A percentile compares a stretch with the other conserved stretches of the same genome.
phyloP scores from a whole-genome alignment of 2,329 filamentous ascomycete species.

The Fusarium albosuccineum region DNA sequence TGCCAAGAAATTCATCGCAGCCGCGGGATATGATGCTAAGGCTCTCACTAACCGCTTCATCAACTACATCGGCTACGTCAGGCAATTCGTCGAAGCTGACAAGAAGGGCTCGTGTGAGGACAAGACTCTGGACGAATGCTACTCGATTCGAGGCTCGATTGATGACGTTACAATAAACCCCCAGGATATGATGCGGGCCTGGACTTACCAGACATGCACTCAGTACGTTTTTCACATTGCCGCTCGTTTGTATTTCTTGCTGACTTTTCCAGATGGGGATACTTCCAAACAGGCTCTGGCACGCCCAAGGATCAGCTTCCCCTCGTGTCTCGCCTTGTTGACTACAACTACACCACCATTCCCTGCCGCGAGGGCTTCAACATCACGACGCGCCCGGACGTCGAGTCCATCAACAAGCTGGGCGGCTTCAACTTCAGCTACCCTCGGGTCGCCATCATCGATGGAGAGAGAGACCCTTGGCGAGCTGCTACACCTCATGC shows the following conservation, averaged over 20 bases:
- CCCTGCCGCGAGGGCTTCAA: constrained; percentile 78
- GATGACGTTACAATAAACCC: constrained; percentile 38
- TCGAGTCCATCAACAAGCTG: constrained; percentile 79
- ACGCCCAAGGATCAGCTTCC: constrained; percentile 74
- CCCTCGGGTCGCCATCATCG: constrained; percentile 79
- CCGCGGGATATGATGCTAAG: constrained; percentile 58
- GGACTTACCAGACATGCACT: constrained; percentile 68
- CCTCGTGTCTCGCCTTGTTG: constrained; percentile 77
- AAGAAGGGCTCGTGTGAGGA: constrained; percentile 41
- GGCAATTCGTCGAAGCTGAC: constrained; percentile 49
- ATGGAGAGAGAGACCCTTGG: constrained; percentile 86
- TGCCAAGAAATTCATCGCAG: constrained; percentile 55
- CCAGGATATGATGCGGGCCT: constrained; percentile 53
- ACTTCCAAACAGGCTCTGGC: constrained; percentile 78
- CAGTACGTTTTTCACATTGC: constrained; percentile 54
- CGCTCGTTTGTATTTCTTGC: neutral
- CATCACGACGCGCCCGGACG: constrained; percentile 72
- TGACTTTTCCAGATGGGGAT: constrained; percentile 74
- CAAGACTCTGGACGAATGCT: constrained; percentile 48
- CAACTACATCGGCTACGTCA: constrained; percentile 64
- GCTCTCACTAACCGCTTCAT: constrained; percentile 59
- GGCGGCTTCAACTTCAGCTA: constrained; percentile 81
- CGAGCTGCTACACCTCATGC: constrained; percentile 79
- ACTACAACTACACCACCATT: constrained; percentile 71
- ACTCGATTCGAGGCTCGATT: constrained; percentile 43